A percentile compares a stretch with the other conserved stretches of the same genome.
Evolutionary conservation across 192 early-diverging fungal genomes (phyloP).

Genomic region (Gigaspora rosea): DNA sequence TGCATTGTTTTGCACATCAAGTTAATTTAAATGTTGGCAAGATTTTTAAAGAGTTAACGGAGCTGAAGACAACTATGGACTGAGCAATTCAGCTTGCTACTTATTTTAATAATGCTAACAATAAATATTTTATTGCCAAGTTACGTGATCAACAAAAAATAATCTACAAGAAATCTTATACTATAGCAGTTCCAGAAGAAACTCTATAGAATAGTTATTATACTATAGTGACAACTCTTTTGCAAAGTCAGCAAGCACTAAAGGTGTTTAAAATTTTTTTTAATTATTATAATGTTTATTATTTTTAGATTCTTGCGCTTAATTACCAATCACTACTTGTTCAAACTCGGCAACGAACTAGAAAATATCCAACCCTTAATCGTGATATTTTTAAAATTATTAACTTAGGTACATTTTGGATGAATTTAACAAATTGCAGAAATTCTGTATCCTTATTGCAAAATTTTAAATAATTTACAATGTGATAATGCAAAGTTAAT

Average conservation of each 20-base stretch:
- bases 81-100: background rate
- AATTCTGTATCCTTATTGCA: background rate
- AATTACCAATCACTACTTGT: too few species aligned
- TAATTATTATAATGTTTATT: background rate
- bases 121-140: constrained; percentile 6
- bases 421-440: background rate
- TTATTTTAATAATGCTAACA: constrained; percentile 7
- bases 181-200: background rate
- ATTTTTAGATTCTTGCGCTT: too few species aligned
- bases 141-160: constrained; percentile 9
- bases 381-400: too few species aligned
- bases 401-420: too few species aligned
- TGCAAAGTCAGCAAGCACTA: background rate
- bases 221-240: background rate
- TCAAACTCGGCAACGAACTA: too few species aligned
- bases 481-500: too few species aligned
- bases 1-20: background rate
- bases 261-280: too few species aligned
- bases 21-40: background rate
- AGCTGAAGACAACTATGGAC: background rate
- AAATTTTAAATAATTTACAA: background rate
- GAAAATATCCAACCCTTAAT: too few species aligned
- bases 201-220: constrained; percentile 13
- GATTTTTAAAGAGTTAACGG: background rate
- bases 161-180: constrained; percentile 14